Conservation (phyloP, 305 asterid genomes). For the Fraxinus xanthoxyloides region DNA sequence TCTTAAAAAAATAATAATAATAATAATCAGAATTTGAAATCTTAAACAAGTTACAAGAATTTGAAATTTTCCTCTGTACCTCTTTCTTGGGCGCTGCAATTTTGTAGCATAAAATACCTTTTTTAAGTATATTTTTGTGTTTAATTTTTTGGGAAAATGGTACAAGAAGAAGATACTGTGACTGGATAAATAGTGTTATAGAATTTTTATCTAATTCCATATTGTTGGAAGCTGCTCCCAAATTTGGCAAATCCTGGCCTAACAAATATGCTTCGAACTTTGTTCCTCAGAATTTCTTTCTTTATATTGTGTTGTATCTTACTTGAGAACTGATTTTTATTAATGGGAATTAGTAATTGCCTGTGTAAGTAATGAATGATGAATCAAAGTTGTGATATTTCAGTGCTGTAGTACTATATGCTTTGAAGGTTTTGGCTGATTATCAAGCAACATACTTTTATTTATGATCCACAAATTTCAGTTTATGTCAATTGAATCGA, state of each 20-base stretch:
- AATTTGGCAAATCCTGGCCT: too few species aligned
- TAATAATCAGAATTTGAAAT: too few species aligned
- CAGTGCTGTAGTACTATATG: background rate
- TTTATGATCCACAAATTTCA: background rate
- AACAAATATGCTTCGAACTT: background rate
- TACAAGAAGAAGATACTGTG: background rate
- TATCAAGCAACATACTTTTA: background rate
- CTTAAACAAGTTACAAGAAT: background rate
- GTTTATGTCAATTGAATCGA: background rate
- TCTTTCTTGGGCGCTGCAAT: background rate
- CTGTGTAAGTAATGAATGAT: background rate
- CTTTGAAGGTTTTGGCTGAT: background rate
- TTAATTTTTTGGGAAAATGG: background rate
- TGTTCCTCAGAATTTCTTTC: background rate
- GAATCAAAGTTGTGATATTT: background rate
- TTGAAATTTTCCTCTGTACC: background rate
- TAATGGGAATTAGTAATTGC: background rate
- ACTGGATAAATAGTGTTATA: background rate
- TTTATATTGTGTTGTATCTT: background rate
- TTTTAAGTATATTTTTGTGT: background rate
- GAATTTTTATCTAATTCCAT: background rate
- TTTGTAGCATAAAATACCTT: background rate
- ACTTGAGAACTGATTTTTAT: background rate
- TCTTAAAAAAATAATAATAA: background rate
- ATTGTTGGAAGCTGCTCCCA: too few species aligned